These are phyloP conservation scores for Westerdykella sp. DNA, from an alignment of 2,329 filamentous ascomycete genomes.

Conservation along the genomic window DNA sequence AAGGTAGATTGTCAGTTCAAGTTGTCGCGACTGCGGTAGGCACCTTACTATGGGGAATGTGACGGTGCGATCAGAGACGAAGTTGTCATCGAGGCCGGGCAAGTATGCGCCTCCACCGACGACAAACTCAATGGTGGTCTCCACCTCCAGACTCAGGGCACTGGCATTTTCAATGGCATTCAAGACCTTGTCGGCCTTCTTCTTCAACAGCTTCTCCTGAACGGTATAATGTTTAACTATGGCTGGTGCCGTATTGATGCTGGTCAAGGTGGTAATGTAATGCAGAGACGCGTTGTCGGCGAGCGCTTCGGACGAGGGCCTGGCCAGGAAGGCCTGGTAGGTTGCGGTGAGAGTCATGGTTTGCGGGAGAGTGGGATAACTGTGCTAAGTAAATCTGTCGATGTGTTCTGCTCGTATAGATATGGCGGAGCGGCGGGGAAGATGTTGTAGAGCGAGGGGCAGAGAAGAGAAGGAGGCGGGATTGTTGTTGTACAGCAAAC, in stretches of 20 bases:
- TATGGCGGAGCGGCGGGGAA: not conserved
- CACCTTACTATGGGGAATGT: conserved; percentile 70
- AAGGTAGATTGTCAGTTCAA: conserved; percentile 7
- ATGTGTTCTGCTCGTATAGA: not conserved
- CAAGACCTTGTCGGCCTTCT: conserved; percentile 73
- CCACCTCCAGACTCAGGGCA: conserved; percentile 68
- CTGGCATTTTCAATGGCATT: conserved; percentile 64
- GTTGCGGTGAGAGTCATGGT: conserved; percentile 36
- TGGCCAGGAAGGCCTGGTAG: conserved; percentile 43
- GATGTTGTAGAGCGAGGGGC: not conserved
- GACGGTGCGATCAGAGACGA: conserved; percentile 74
- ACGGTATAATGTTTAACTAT: conserved; percentile 76
- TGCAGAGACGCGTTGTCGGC: conserved; percentile 49
- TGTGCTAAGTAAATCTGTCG: conserved; percentile 1
- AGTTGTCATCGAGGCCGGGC: conserved; percentile 88
- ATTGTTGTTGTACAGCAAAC: too few species aligned
- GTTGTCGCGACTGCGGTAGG: not conserved
- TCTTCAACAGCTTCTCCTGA: conserved; percentile 68
- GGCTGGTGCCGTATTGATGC: conserved; percentile 61
- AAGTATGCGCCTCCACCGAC: conserved; percentile 79
- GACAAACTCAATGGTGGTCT: conserved; percentile 76
- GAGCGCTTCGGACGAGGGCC: conserved; percentile 39
- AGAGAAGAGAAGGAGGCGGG: too few species aligned
- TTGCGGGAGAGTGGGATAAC: conserved; percentile 4
- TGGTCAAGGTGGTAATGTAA: conserved; percentile 85